phyloP scores from a whole-genome alignment of 306 rosid species.

The Vachellia collinsii region DNA sequence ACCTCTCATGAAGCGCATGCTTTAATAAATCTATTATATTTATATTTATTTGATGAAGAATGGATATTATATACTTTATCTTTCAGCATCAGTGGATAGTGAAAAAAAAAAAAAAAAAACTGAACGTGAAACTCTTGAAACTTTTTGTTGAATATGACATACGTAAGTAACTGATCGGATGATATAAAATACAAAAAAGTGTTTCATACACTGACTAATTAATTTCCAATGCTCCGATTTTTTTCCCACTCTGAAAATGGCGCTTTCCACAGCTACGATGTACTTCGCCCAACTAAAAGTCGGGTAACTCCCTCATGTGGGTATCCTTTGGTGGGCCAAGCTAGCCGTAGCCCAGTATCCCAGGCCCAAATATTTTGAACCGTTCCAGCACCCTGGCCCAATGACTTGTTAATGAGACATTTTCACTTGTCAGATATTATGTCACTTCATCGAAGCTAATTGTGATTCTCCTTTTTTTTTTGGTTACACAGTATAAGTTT shows the following conservation, averaged over 20 bases:
- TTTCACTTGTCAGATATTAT: too few relatives aligned
- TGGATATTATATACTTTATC: background rate
- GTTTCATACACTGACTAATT: background rate
- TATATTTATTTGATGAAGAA: too few relatives aligned
- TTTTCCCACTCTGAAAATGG: background rate
- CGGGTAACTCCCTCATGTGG: background rate
- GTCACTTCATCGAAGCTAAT: too few relatives aligned
- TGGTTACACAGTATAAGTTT: too few relatives aligned
- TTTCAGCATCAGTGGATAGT: background rate
- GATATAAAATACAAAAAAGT: background rate
- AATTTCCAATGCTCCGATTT: background rate
- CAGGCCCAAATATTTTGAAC: background rate
- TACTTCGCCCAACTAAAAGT: background rate
- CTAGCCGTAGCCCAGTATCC: background rate
- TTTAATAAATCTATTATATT: too few relatives aligned
- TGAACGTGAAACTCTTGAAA: background rate
- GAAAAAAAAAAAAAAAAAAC: too few relatives aligned
- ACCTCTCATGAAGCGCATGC: too few relatives aligned
- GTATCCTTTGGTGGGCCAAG: background rate
- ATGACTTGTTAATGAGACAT: too few relatives aligned
- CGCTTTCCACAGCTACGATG: background rate
- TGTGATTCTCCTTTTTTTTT: too few relatives aligned
- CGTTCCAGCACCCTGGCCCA: background rate
- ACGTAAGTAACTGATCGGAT: background rate
- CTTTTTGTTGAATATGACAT: background rate